Base-by-base conservation (phyloP, 2,329 filamentous ascomycete genomes). In the Fusarium armeniacum region DNA sequence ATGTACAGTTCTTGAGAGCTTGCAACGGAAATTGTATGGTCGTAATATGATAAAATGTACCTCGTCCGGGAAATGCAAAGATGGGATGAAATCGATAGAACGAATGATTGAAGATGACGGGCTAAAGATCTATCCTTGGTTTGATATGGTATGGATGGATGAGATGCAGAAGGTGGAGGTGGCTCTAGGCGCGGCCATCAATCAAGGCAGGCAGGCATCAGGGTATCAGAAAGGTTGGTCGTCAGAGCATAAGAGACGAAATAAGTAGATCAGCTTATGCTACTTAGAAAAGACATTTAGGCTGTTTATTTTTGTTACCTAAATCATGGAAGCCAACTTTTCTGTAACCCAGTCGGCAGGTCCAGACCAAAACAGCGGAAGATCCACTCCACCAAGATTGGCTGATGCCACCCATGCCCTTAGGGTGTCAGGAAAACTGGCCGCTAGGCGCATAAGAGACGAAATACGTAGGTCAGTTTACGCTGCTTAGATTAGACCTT, bases 141-240 rank as follows among this genome's bases (percentile, higher is more conserved):
- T 16, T 51, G 33, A 24, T 40, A 35, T 51, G 45, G 46, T 24
- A 20, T 54, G 32, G 50, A 61, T 50, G 50, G 47, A 53, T 55
- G 36, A 44, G 49, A 47, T 26, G 41, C 49, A 56, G 58, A 61
- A 67, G 40, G 62, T 69, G 56, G 61, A 70, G 44, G 62, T 70
- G 61, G 66, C 18, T 41, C n/a, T 40, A 22, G 36, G 36, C 20
- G 11, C 6, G n/a, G 36, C 36, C 18, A n/a, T 40, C n/a, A 40
- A 43, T 65, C 62, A 65, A 59, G 62, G 30, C 49, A 41, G 56
- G 56, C 16, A n/a, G n/a, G n/a, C n/a, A n/a, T n/a, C n/a, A n/a
- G n/a, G n/a, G n/a, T n/a, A n/a, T n/a, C n/a, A n/a, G n/a, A n/a
- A n/a, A n/a, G n/a, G n/a, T n/a, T n/a, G n/a, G n/a, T n/a, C n/a